Conservation (phyloP, 2,329 filamentous ascomycete genomes). For the Plenodomus biglobosus region DNA sequence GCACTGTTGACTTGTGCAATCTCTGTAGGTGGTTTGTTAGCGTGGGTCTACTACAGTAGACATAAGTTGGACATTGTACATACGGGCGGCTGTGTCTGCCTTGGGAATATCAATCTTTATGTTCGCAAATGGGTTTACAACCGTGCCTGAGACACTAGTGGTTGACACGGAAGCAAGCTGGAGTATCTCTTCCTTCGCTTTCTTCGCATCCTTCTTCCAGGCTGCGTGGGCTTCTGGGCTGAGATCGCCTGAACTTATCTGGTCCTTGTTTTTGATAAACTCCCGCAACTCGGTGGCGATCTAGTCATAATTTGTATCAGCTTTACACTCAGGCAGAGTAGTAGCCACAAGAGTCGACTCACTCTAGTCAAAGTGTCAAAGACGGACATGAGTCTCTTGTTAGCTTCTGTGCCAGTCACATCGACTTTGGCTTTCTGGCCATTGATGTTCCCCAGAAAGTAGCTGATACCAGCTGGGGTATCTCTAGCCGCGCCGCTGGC, state of each 20-base stretch:
- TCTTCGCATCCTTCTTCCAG: not conserved
- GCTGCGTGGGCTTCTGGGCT: not conserved
- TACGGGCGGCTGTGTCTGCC: not conserved
- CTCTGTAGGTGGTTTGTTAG: not conserved
- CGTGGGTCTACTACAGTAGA: too few relatives aligned
- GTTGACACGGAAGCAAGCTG: not conserved
- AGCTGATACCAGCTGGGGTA: too few relatives aligned
- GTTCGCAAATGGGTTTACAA: not conserved
- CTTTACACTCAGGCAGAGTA: too few relatives aligned
- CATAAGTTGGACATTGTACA: too few relatives aligned
- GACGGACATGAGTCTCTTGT: too few relatives aligned
- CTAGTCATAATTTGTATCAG: too few relatives aligned
- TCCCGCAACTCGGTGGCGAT: not conserved
- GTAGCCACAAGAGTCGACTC: too few relatives aligned
- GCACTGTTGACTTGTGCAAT: not conserved
- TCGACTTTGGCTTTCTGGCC: too few relatives aligned
- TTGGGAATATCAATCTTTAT: constrained; percentile 1
- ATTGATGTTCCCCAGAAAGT: too few relatives aligned
- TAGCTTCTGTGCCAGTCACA: too few relatives aligned
- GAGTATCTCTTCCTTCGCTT: not conserved
- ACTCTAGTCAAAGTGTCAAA: too few relatives aligned
- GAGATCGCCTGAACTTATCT: not conserved
- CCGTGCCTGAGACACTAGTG: not conserved
- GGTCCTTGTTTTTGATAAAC: not conserved
- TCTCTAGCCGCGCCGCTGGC: too few relatives aligned